phyloP scores from a whole-genome alignment of 139 green algal species.

The Spirogloea muscicola region DNA sequence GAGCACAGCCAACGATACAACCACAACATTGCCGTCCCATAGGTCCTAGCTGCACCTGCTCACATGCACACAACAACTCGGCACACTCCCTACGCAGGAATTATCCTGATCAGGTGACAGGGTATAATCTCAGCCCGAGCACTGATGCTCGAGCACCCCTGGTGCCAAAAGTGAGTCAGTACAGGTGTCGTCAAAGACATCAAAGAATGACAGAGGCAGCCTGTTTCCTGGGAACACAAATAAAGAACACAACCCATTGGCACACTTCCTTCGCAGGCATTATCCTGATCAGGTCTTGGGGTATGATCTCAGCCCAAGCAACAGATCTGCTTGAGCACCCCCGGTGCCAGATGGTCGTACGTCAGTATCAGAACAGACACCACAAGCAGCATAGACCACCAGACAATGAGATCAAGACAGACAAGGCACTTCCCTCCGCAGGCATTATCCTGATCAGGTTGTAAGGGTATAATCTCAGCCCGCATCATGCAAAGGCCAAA shows the following conservation, averaged over 20 bases:
- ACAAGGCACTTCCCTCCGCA: slow-evolving; percentile 50
- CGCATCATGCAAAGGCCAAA: background rate
- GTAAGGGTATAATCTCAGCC: slow-evolving; percentile 46
- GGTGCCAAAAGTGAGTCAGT: background rate
- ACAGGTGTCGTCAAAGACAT: too few species aligned
- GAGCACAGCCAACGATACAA: too few species aligned
- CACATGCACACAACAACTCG: background rate
- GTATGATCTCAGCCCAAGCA: slow-evolving; percentile 47
- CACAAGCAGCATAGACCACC: too few species aligned
- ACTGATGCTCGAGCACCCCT: slow-evolving; percentile 3
- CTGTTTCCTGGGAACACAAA: background rate
- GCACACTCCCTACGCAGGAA: slow-evolving; percentile 12
- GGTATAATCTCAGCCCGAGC: slow-evolving; percentile 20
- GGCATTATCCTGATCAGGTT: slow-evolving; percentile 47
- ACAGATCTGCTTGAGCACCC: too few species aligned
- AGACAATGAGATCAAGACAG: too few species aligned
- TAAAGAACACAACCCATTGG: background rate
- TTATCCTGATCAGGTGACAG: slow-evolving; percentile 32
- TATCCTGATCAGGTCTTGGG: slow-evolving; percentile 46
- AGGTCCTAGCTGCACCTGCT: too few species aligned
- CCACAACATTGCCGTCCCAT: background rate
- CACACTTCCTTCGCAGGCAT: slow-evolving; percentile 46
- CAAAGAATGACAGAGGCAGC: too few species aligned
- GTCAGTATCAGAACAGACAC: too few species aligned
- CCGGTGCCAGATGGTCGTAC: too few species aligned